phyloP scores from a whole-genome alignment of 805 yeast genomes.

The Lipomyces starkeyi region DNA sequence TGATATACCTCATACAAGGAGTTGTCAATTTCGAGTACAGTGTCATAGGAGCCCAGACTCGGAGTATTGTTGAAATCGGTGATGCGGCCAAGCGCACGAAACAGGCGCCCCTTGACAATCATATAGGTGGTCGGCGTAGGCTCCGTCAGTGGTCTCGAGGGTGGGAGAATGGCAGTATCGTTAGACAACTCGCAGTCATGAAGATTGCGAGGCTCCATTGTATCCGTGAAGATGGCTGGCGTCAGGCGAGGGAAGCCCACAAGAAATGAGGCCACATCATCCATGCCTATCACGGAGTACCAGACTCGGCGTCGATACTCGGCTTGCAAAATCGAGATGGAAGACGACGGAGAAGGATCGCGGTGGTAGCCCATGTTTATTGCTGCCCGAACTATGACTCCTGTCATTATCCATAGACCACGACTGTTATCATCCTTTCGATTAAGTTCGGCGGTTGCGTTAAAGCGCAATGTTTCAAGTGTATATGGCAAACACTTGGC shows the following conservation, averaged over 20 bases:
- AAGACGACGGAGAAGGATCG: neutral
- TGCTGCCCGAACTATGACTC: neutral
- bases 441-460: neutral
- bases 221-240: neutral
- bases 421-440: neutral
- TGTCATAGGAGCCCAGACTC: neutral
- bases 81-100: neutral
- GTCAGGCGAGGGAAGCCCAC: neutral
- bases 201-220: neutral
- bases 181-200: neutral
- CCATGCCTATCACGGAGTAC: neutral
- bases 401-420: neutral
- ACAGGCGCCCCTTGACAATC: neutral
- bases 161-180: neutral
- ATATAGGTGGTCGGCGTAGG: neutral
- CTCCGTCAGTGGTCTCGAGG: neutral
- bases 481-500: neutral
- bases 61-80: neutral
- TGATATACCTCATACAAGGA: neutral
- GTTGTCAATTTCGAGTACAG: neutral
- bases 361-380: neutral
- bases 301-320: neutral
- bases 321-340: neutral
- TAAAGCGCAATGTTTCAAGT: neutral
- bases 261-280: neutral